A percentile compares a stretch with the other conserved stretches of the same genome.
Evolutionary conservation across 805 yeast genomes (phyloP).

Genomic region (Schwanniomyces sp.): DNA sequence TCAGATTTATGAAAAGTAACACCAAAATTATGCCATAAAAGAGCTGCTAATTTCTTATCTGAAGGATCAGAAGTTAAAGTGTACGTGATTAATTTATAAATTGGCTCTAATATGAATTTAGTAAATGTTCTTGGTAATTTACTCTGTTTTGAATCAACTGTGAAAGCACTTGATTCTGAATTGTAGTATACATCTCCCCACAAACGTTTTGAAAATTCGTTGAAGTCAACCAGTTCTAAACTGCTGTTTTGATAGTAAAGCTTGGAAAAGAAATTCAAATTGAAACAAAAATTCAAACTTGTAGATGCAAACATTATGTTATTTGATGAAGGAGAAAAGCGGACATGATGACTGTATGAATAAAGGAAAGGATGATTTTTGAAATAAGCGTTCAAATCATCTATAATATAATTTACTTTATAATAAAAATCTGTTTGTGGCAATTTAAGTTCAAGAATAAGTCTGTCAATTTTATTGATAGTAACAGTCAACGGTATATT

Average conservation of each 20-base stretch:
- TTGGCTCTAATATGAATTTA: conserved; percentile 69
- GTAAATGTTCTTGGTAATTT: conserved; percentile 49
- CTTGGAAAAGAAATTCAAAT: conserved; percentile 61
- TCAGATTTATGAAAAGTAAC: conserved; percentile 39
- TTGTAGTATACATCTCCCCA: conserved; percentile 79
- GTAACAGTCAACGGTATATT: conserved; percentile 58
- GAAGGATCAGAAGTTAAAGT: conserved; percentile 53
- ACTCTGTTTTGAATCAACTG: conserved; percentile 24
- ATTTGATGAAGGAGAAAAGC: conserved; percentile 58
- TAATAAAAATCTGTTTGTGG: conserved; percentile 73
- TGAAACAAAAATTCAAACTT: conserved; percentile 61
- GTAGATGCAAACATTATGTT: conserved; percentile 80
- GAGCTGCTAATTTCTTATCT: conserved; percentile 31
- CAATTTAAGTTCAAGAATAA: conserved; percentile 75
- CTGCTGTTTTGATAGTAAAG: conserved; percentile 34
- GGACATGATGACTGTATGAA: conserved; percentile 23
- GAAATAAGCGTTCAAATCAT: conserved; percentile 61
- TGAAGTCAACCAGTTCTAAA: conserved; percentile 15
- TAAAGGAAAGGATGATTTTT: conserved; percentile 25
- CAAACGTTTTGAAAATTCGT: conserved; percentile 50
- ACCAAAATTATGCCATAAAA: conserved; percentile 51
- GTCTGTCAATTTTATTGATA: conserved; percentile 80
- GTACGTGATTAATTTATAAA: conserved; percentile 71
- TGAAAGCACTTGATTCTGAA: conserved; percentile 43
- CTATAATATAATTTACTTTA: conserved; percentile 61